Conservation (phyloP, 805 yeast genomes). For the Zygoascus bituminiphila region DNA sequence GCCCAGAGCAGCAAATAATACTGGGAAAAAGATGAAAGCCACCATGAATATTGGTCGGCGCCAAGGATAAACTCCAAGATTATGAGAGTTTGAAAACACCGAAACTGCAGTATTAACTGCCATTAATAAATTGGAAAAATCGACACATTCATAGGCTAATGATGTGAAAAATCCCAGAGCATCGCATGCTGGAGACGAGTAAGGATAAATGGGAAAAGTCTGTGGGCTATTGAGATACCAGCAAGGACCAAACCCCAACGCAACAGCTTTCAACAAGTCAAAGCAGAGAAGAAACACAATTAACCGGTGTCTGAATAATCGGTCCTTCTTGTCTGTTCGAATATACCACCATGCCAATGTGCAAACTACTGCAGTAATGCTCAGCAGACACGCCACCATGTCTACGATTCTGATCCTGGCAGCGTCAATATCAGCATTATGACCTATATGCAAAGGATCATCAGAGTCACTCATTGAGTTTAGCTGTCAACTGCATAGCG, state of each 20-base stretch:
- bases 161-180: conserved; percentile 75
- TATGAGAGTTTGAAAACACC: conserved; percentile 41
- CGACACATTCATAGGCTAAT: conserved; percentile 73
- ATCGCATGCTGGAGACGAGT: conserved; percentile 42
- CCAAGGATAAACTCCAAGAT: conserved; percentile 3
- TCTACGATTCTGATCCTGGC: neutral
- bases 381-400: conserved; percentile 8
- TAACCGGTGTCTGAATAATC: conserved; percentile 36
- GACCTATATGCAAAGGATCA: conserved; percentile 6
- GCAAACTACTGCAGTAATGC: conserved; percentile 9
- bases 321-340: neutral
- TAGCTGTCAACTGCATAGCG: too few relatives aligned
- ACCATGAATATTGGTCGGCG: conserved; percentile 37
- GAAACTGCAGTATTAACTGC: conserved; percentile 73
- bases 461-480: too few relatives aligned
- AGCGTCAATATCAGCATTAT: conserved; percentile 3
- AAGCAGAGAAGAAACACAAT: conserved; percentile 55
- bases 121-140: conserved; percentile 67
- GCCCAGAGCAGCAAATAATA: conserved; percentile 58
- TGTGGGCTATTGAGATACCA: conserved; percentile 31
- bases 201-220: conserved; percentile 11
- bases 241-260: conserved; percentile 58
- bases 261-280: conserved; percentile 64
- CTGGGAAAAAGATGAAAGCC: conserved; percentile 46
- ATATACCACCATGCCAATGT: conserved; percentile 13